Evolutionary conservation across 2,329 filamentous ascomycete species (phyloP), one percentile per base, ranked within the genome.

Genomic region (Bipolaris victoriae): DNA sequence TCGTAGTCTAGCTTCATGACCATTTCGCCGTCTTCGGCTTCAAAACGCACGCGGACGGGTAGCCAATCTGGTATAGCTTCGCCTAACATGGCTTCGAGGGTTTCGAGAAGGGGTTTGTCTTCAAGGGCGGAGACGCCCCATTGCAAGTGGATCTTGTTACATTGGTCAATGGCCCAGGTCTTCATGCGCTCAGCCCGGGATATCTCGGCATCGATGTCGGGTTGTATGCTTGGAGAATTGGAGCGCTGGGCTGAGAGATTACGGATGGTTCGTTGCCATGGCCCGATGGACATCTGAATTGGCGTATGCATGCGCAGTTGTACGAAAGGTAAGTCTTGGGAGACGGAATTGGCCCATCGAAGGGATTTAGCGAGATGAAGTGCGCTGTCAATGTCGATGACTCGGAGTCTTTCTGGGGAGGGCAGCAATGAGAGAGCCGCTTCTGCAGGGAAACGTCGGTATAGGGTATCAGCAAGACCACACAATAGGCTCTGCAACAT

Each of bases 1-100:
- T 67, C 61, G 26, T 66, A 73, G 10, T 71, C 68, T n/a, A 72
- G 55, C 40, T 67, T 70, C 61, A 73, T 67, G 2, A 69, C 66
- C 64, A 71, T 67, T 5, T 69, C 62, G 10, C 70, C 70, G 15
- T 71, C 66, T 55, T 73, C 66, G 2, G 58, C 55, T 29, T 70
- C 68, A 16, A 72, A 73, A 2, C 62, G 62, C 3, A 73, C 63
- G 7, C 63, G 60, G 10, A 66, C 57, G 4, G 71, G 71, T 11
- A 73, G 49, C 71, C 71, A 73, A 16, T 67, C 62, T 2, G 69
- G 69, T 13, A 72, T 70, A 13, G 61, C 45, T 7, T 68, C 69
- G 22, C 69, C 69, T 3, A 64, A 59, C 64, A 72, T 66, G 5
- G 64, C 58, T 35, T 70, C 64, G 0, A 71, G 43, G 5, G 66